Evolutionary conservation across 2,329 filamentous ascomycete species (phyloP).

Genomic region (Phyllosticta capitalensis): DNA sequence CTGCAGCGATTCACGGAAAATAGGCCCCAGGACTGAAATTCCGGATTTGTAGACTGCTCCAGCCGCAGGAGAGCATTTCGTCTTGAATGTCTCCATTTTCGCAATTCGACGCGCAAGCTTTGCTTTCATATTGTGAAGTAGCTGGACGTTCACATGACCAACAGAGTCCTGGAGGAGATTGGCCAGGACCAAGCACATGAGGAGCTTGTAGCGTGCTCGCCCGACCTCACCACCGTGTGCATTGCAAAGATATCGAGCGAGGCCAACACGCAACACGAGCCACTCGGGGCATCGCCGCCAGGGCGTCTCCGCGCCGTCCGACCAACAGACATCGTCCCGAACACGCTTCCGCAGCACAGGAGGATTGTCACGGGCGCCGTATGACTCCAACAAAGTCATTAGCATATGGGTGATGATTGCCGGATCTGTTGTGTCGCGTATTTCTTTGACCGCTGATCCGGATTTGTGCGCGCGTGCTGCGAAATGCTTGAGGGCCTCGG

Average conservation of each 20-base stretch:
- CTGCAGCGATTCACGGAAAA: constrained; percentile 15
- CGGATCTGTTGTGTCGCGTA: constrained; percentile 49
- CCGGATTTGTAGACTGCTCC: constrained; percentile 19
- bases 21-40: constrained; percentile 17
- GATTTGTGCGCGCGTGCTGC: constrained; percentile 45
- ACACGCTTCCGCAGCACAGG: constrained; percentile 46
- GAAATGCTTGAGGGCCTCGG: constrained; percentile 45
- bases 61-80: constrained; percentile 10
- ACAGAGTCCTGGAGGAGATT: constrained; percentile 36
- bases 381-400: constrained; percentile 49
- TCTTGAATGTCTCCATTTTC: constrained; percentile 43
- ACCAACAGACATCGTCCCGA: constrained; percentile 52
- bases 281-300: constrained; percentile 57
- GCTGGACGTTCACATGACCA: constrained; percentile 25
- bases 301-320: constrained; percentile 36
- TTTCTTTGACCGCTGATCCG: constrained; percentile 39
- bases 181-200: constrained; percentile 43
- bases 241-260: constrained; percentile 43
- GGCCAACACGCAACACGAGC: constrained; percentile 50
- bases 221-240: constrained; percentile 34
- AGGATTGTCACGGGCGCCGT: constrained; percentile 34
- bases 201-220: constrained; percentile 46
- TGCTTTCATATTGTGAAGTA: constrained; percentile 33
- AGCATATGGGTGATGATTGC: constrained; percentile 50
- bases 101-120: constrained; percentile 50